Evolutionary conservation across 345 rosid species (phyloP), one percentile per base, ranked within the genome.

Genomic region (Jatropha curcas): DNA sequence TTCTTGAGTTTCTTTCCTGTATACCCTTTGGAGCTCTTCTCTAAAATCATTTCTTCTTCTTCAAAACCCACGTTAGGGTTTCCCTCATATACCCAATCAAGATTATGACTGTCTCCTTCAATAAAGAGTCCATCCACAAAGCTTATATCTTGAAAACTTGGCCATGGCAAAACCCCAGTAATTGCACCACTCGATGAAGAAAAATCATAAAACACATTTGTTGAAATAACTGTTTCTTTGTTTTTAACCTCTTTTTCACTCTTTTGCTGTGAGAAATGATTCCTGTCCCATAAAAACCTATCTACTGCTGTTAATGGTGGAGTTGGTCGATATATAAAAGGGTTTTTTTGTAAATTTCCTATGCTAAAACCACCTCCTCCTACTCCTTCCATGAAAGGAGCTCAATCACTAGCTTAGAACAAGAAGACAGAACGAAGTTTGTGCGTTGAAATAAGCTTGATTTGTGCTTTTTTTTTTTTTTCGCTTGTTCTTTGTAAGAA

Each of bases 281-380:
- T 84, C 74, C 86, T 83, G 33, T 93, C 85, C 82, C 83, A 82
- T 64, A 92, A 72, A 74, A 92, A 94, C 76, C 92, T 87, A 25
- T 92, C 98, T 20, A 86, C 85, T 66, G 98, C 95, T 19, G 97
- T 88, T 74, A 92, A 74, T 31, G 94, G 98, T 4, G 89, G 87
- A 50, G 77, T 73, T 46, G 90, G 81, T 25, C 79, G 83, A 52
- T 72, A 77, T 17, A n/a, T 7, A 2, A 74, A 51, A 20, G 76
- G 68, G 31, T 64, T 74, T 24, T 66, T 59, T 9, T 65, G 68
- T 48, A 72, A 69, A 69, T 65, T 80, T 24, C 74, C 84, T 53
- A 45, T 34, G 11, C 79, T 60, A 65, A 39, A 56, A 8, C 71
- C 68, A 31, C 67, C 71, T 34, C 48, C 75, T 74, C 60, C 73